Evolutionary conservation across 2,329 filamentous ascomycete species (phyloP).

Genomic region (Phaeosphaeria sp.): DNA sequence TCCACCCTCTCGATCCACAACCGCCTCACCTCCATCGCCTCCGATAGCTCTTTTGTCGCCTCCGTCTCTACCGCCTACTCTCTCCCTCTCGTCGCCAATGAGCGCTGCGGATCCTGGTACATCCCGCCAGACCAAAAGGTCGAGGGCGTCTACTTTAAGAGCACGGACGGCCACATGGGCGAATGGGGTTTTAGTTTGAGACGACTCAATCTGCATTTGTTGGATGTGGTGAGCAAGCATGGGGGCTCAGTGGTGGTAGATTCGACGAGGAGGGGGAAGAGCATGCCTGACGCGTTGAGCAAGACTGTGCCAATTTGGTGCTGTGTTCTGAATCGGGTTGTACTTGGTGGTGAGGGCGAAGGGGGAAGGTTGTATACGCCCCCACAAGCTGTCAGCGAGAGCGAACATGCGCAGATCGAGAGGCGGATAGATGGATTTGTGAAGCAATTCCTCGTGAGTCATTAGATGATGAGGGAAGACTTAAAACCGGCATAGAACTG

Average conservation of each 20-base stretch:
- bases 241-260: conserved; percentile 89
- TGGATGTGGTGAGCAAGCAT: conserved; percentile 69
- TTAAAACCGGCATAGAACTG: background rate
- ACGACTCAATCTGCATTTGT: conserved; percentile 81
- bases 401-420: conserved; percentile 82
- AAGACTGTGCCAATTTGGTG: conserved; percentile 97
- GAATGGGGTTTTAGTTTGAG: conserved; percentile 91
- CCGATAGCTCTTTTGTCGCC: conserved; percentile 78
- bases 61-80: conserved; percentile 62
- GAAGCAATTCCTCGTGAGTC: conserved; percentile 53
- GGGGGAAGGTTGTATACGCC: conserved; percentile 68
- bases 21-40: conserved; percentile 78
- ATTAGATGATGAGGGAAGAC: background rate
- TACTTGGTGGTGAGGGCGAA: conserved; percentile 72
- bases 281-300: conserved; percentile 93
- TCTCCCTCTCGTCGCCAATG: conserved; percentile 85
- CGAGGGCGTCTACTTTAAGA: conserved; percentile 93
- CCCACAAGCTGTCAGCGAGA: conserved; percentile 72
- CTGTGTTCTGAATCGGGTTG: conserved; percentile 77
- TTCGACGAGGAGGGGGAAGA: conserved; percentile 89
- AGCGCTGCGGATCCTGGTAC: conserved; percentile 97
- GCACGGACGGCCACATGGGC: conserved; percentile 90
- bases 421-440: conserved; percentile 65
- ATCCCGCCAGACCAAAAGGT: conserved; percentile 69
- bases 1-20: conserved; percentile 81